phyloP scores from a whole-genome alignment of 371 early-diverging fungal genomes.

The Lichtheimia corymbifera region DNA sequence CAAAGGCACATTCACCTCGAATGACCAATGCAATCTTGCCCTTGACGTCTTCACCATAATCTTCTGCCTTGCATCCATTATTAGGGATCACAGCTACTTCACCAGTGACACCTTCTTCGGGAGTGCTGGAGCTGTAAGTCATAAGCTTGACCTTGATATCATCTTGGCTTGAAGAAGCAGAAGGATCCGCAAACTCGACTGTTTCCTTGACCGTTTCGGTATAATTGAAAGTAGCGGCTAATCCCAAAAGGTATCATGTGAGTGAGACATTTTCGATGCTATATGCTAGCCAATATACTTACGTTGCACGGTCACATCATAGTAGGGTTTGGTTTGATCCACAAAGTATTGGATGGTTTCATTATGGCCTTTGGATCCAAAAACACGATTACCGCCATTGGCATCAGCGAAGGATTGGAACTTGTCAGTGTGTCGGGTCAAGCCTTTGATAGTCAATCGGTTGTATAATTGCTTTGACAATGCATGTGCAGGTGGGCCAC shows the following conservation, averaged over 20 bases:
- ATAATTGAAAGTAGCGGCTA: slow-evolving; percentile 4
- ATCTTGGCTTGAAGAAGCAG: background rate
- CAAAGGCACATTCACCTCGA: slow-evolving; percentile 58
- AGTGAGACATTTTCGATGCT: background rate
- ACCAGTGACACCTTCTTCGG: slow-evolving; percentile 10
- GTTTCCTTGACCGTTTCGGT: slow-evolving; percentile 8
- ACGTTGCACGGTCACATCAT: slow-evolving; percentile 4
- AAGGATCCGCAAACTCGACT: background rate
- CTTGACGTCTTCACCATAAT: slow-evolving; percentile 11
- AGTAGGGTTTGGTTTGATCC: slow-evolving; percentile 1
- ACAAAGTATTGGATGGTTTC: slow-evolving; percentile 13
- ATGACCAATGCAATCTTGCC: slow-evolving; percentile 43
- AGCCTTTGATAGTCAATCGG: slow-evolving; percentile 8
- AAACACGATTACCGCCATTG: slow-evolving; percentile 7
- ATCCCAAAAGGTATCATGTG: background rate
- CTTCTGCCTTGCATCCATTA: slow-evolving; percentile 9
- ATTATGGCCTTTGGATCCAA: slow-evolving; percentile 14
- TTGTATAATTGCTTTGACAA: slow-evolving; percentile 12
- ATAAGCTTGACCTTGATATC: slow-evolving; percentile 2
- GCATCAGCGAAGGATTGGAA: slow-evolving; percentile 9
- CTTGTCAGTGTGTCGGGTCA: slow-evolving; percentile 8
- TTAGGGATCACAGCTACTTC: slow-evolving; percentile 5
- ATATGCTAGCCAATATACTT: background rate
- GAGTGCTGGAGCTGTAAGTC: slow-evolving; percentile 13
- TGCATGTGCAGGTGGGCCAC: slow-evolving; percentile 10